These are phyloP conservation scores for Colletotrichum costaricense DNA, from an alignment of 2,329 filamentous ascomycete genomes.

Conservation along the genomic window DNA sequence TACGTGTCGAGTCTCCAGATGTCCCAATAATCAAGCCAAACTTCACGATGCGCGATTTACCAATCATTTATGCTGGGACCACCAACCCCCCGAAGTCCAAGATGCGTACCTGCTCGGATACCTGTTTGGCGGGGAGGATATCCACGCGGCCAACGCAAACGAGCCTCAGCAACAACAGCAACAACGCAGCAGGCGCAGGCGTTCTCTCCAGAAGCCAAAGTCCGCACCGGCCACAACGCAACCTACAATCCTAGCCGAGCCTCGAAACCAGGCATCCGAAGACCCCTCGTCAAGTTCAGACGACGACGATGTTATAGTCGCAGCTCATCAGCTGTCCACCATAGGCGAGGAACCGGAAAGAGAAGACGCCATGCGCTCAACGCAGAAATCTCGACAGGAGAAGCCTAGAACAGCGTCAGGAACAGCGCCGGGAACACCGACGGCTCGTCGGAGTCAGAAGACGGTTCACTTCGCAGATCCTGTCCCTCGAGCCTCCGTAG, in stretches of 20 bases:
- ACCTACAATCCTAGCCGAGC: not conserved
- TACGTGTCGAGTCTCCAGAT: slow-evolving; percentile 29
- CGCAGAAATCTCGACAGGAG: not conserved
- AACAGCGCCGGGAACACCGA: slow-evolving; percentile 12
- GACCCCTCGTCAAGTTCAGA: not conserved
- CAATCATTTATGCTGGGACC: slow-evolving; percentile 29
- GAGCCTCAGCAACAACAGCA: slow-evolving; percentile 17
- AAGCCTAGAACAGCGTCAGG: not conserved
- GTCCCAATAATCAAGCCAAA: slow-evolving; percentile 29
- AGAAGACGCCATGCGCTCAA: not conserved
- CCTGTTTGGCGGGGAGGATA: not conserved
- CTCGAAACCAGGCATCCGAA: not conserved
- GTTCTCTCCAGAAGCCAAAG: slow-evolving; percentile 13
- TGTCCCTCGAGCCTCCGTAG: not conserved
- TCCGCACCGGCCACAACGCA: not conserved
- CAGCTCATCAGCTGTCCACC: slow-evolving; percentile 3
- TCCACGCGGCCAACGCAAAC: not conserved
- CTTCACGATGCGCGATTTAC: slow-evolving; percentile 26
- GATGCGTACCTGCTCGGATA: slow-evolving; percentile 16
- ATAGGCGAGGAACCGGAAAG: slow-evolving; percentile 14
- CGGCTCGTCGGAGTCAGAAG: slow-evolving; percentile 30
- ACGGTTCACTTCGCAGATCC: slow-evolving; percentile 33
- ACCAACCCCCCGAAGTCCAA: slow-evolving; percentile 14
- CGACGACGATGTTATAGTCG: not conserved
- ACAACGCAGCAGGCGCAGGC: slow-evolving; percentile 20